phyloP scores from a whole-genome alignment of 2,329 filamentous ascomycete species.

The Tolypocladium ovalisporum region DNA sequence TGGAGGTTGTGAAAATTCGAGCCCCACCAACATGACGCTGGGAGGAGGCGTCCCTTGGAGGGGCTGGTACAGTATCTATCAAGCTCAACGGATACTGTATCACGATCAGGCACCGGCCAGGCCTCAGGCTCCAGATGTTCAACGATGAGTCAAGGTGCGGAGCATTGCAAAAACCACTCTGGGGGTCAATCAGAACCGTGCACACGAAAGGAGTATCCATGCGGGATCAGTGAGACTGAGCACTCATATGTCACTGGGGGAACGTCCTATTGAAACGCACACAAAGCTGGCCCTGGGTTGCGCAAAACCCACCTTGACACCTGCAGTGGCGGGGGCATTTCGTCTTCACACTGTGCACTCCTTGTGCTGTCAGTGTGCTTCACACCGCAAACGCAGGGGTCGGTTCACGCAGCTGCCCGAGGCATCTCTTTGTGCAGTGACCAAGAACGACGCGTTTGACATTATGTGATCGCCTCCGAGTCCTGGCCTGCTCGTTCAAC shows the following conservation, averaged over 20 bases:
- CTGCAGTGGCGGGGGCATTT: background rate
- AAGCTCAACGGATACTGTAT: background rate
- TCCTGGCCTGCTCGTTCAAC: background rate
- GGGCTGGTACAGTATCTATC: constrained; percentile 9
- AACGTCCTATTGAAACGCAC: background rate
- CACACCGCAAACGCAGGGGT: background rate
- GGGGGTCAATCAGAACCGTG: no score
- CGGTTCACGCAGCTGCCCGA: background rate
- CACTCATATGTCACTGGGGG: background rate
- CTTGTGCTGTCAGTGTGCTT: background rate
- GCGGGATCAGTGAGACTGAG: background rate
- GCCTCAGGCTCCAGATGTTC: background rate
- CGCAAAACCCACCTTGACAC: background rate
- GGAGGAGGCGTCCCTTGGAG: constrained; percentile 12
- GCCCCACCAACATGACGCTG: constrained; percentile 29
- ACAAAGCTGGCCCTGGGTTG: background rate
- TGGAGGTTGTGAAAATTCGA: constrained; percentile 27
- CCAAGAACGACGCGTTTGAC: background rate
- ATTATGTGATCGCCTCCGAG: background rate
- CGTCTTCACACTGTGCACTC: background rate
- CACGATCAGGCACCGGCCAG: background rate
- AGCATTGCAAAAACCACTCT: background rate
- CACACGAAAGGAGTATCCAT: no score
- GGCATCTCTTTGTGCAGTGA: background rate
- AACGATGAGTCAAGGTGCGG: background rate